Evolutionary conservation across 2,329 filamentous ascomycete species (phyloP).

Genomic region (Calonectria multiphialidica): DNA sequence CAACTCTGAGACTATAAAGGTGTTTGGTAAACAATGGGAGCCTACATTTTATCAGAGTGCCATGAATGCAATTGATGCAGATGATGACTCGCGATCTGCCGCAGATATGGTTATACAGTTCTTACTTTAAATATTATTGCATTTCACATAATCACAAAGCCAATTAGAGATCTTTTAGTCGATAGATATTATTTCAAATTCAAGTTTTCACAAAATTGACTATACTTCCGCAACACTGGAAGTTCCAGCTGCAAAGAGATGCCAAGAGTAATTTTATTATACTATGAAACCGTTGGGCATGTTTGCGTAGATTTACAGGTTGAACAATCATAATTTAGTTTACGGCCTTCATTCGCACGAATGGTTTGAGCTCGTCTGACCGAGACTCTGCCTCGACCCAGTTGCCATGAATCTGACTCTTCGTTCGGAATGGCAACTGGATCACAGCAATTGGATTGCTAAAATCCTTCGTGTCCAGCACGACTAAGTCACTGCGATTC

Average conservation of each 20-base stretch:
- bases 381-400: neutral
- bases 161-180: too few relatives aligned
- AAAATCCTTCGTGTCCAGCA: neutral
- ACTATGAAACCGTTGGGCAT: neutral
- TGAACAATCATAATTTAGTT: neutral
- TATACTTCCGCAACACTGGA: neutral
- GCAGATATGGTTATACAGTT: slow-evolving; percentile 38
- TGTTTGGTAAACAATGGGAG: slow-evolving; percentile 45
- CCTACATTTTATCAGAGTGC: slow-evolving; percentile 8
- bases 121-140: slow-evolving; percentile 20
- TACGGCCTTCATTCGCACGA: neutral
- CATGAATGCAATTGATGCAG: slow-evolving; percentile 29
- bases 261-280: neutral
- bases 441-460: neutral
- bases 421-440: neutral
- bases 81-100: slow-evolving; percentile 32
- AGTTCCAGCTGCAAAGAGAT: neutral
- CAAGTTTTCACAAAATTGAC: too few relatives aligned
- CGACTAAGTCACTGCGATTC: neutral
- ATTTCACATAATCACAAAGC: neutral
- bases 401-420: neutral
- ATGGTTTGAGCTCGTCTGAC: neutral
- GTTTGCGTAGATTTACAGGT: neutral
- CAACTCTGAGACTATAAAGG: slow-evolving; percentile 51
- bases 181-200: neutral